Percentiles rank a stretch among this genome's conserved stretches.
Conservation (phyloP, 1,284 basidiomycete genomes). For the Cronartium quercuum region DNA sequence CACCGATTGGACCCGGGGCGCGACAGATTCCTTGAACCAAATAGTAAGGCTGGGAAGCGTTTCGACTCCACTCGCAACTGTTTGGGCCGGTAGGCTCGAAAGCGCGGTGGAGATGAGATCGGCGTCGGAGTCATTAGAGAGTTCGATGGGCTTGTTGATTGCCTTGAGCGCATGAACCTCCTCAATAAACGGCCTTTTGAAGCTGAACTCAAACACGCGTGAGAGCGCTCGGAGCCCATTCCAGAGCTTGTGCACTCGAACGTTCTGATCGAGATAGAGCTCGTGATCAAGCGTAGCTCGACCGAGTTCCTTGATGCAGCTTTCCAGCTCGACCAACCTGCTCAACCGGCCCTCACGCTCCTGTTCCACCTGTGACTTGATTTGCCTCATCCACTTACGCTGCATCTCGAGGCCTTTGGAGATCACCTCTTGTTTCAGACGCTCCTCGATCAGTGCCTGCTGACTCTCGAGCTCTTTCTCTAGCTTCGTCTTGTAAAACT, state of each 20-base stretch:
- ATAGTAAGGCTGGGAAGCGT: slow-evolving; percentile 77
- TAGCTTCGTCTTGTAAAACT: slow-evolving; percentile 77
- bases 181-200: slow-evolving; percentile 74
- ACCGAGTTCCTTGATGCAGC: slow-evolving; percentile 82
- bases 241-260: slow-evolving; percentile 68
- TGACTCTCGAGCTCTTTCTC: slow-evolving; percentile 80
- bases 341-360: slow-evolving; percentile 92
- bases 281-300: slow-evolving; percentile 86
- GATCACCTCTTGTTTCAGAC: slow-evolving; percentile 90
- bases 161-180: slow-evolving; percentile 77
- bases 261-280: slow-evolving; percentile 77
- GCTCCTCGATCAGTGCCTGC: slow-evolving; percentile 86
- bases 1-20: slow-evolving; percentile 75
- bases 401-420: slow-evolving; percentile 96
- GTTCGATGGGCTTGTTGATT: slow-evolving; percentile 58
- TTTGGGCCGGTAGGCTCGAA: neutral
- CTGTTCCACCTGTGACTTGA: slow-evolving; percentile 91
- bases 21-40: slow-evolving; percentile 81
- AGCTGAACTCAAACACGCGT: slow-evolving; percentile 54
- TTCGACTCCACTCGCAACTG: slow-evolving; percentile 66
- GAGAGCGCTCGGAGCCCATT: slow-evolving; percentile 48
- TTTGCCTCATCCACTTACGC: slow-evolving; percentile 88
- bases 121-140: slow-evolving; percentile 63
- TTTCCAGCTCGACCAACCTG: slow-evolving; percentile 86
- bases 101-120: slow-evolving; percentile 21